phyloP scores from a whole-genome alignment of 768 basidiomycete species.

The Boletus rubroflammeus region DNA sequence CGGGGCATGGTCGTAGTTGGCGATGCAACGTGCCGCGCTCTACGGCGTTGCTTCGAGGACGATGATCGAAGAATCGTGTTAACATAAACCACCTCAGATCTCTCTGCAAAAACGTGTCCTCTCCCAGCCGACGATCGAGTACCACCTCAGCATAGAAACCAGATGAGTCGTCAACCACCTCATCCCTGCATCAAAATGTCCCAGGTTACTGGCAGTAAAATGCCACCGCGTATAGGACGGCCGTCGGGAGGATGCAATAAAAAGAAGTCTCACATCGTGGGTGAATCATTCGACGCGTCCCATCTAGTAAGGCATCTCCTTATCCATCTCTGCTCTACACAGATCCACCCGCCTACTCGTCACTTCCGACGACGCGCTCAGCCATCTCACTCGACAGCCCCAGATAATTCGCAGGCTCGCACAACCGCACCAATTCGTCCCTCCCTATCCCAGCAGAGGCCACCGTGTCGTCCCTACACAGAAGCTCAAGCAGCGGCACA shows the following conservation, averaged over 20 bases:
- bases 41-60: slow-evolving; percentile 31
- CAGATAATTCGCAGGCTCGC: slow-evolving; percentile 39
- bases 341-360: not conserved
- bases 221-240: not conserved
- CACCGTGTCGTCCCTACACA: slow-evolving; percentile 31
- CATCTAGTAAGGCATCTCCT: slow-evolving; percentile 4
- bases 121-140: not conserved
- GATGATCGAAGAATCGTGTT: slow-evolving; percentile 32
- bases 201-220: not conserved
- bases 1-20: slow-evolving; percentile 11
- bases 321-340: not conserved
- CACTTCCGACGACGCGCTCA: slow-evolving; percentile 7
- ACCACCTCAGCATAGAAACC: not conserved
- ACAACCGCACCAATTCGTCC: slow-evolving; percentile 31
- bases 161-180: not conserved
- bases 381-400: slow-evolving; percentile 35
- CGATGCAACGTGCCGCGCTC: slow-evolving; percentile 26
- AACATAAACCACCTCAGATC: not conserved
- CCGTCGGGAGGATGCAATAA: not conserved
- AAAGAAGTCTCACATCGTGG: not conserved
- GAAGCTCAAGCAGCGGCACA: slow-evolving; percentile 31
- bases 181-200: too few species aligned
- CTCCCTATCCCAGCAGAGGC: slow-evolving; percentile 20
- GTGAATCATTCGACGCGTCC: slow-evolving; percentile 5
- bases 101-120: not conserved